Conservation (phyloP, 495 filamentous ascomycete genomes). For the Xylaria telfairii region DNA sequence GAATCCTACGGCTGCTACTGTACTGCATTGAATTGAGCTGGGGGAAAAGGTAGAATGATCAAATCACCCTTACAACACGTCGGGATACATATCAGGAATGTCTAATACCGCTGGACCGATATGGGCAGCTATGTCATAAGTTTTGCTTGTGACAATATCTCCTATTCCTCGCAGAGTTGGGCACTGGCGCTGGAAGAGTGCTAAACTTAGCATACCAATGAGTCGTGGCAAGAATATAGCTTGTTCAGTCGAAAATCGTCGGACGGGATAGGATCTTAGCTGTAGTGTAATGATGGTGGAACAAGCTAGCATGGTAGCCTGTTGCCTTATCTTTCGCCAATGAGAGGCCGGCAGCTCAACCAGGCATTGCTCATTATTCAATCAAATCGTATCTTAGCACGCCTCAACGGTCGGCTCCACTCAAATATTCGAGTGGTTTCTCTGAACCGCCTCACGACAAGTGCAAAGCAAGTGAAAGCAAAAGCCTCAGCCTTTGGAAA, state of each 20-base stretch:
- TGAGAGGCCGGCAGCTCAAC: conserved; percentile 6
- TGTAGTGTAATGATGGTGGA: conserved; percentile 14
- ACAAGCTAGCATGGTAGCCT: conserved; percentile 15
- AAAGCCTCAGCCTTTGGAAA: background rate
- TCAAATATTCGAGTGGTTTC: background rate
- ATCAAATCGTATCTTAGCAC: conserved; percentile 24
- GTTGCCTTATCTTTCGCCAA: conserved; percentile 28
- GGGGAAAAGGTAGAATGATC: background rate
- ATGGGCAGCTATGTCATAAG: background rate
- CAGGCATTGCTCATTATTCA: conserved; percentile 26
- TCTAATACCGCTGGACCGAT: background rate
- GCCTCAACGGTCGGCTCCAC: conserved; percentile 12
- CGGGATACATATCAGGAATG: background rate
- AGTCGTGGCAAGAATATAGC: conserved; percentile 4
- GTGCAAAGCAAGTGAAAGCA: background rate
- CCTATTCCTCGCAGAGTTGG: background rate
- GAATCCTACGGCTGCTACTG: background rate
- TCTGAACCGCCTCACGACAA: background rate
- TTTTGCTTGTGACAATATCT: background rate
- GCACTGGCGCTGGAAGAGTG: background rate
- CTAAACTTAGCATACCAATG: background rate
- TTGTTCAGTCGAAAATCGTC: background rate
- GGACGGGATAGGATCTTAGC: background rate
- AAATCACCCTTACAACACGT: background rate
- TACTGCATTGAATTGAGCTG: background rate